Conservation (phyloP, 257 asterid species). For the Catharanthus roseus region DNA sequence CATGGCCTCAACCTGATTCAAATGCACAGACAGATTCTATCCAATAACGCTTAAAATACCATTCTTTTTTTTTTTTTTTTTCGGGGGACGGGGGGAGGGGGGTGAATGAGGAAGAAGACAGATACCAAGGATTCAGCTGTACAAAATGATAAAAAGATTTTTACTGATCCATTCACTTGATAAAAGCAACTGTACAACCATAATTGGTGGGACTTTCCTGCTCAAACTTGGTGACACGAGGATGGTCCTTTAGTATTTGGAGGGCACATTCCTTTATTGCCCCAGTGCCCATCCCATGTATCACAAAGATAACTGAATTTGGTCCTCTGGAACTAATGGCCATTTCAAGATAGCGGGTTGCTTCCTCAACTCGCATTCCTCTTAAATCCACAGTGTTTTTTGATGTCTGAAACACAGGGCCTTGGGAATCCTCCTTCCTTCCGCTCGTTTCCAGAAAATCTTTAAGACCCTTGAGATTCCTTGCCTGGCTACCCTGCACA, state of each 20-base stretch:
- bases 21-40: neutral
- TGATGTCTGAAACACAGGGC: constrained; percentile 67
- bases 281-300: constrained; percentile 96
- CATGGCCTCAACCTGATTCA: neutral
- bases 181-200: constrained; percentile 88
- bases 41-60: neutral
- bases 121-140: neutral
- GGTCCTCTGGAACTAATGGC: constrained; percentile 59
- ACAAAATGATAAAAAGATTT: too few relatives aligned
- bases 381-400: constrained; percentile 73
- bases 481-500: constrained; percentile 41
- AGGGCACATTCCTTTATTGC: constrained; percentile 68
- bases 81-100: too few relatives aligned
- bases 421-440: constrained; percentile 40
- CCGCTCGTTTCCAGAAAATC: constrained; percentile 38
- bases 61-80: too few relatives aligned
- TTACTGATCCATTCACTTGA: constrained; percentile 52
- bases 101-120: too few relatives aligned
- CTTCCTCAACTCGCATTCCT: constrained; percentile 86
- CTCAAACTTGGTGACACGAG: constrained; percentile 75
- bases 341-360: constrained; percentile 51
- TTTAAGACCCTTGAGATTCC: constrained; percentile 53
- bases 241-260: constrained; percentile 48
- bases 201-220: constrained; percentile 75
- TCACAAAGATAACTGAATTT: constrained; percentile 68